Evolutionary conservation across 306 rosid genomes (phyloP).

Genomic region (Astragalus glycyphyllos): DNA sequence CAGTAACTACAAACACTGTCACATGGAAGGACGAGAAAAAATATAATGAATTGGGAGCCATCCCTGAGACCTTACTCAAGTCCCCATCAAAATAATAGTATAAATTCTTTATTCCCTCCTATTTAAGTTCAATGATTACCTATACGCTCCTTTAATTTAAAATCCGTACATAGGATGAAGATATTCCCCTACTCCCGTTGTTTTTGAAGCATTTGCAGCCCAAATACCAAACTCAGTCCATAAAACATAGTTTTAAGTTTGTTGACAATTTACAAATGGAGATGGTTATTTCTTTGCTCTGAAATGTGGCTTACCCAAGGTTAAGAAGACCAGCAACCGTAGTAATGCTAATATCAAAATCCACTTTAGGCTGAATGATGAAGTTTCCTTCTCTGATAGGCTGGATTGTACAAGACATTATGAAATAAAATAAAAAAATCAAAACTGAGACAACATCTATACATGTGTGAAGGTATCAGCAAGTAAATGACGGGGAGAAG

Average conservation of each 20-base stretch:
- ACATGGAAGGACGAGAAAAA: not conserved
- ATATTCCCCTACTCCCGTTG: constrained; percentile 25
- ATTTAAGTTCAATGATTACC: constrained; percentile 6
- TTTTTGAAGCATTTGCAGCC: constrained; percentile 26
- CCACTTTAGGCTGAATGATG: constrained; percentile 99
- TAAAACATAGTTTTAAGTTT: constrained; percentile 3
- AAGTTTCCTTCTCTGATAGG: constrained; percentile 98
- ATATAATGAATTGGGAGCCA: not conserved
- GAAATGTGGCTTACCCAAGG: constrained; percentile 80
- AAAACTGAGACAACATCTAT: constrained; percentile 21
- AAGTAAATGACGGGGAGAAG: constrained; percentile 32
- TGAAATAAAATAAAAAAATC: constrained; percentile 30
- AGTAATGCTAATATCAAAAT: constrained; percentile 92
- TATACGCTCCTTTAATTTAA: not conserved
- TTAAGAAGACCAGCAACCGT: constrained; percentile 98
- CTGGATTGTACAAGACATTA: constrained; percentile 53
- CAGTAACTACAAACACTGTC: not conserved
- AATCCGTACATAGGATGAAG: constrained; percentile 16
- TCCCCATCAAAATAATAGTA: too few species aligned
- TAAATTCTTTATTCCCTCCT: not conserved
- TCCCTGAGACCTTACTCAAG: not conserved
- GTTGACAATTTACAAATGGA: constrained; percentile 27
- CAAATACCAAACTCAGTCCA: constrained; percentile 37
- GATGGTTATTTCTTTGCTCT: constrained; percentile 13
- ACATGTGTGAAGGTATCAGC: constrained; percentile 7